These are phyloP conservation scores for Piper longum DNA, from an alignment of 164 flowering plant species.

Conservation along the genomic window DNA sequence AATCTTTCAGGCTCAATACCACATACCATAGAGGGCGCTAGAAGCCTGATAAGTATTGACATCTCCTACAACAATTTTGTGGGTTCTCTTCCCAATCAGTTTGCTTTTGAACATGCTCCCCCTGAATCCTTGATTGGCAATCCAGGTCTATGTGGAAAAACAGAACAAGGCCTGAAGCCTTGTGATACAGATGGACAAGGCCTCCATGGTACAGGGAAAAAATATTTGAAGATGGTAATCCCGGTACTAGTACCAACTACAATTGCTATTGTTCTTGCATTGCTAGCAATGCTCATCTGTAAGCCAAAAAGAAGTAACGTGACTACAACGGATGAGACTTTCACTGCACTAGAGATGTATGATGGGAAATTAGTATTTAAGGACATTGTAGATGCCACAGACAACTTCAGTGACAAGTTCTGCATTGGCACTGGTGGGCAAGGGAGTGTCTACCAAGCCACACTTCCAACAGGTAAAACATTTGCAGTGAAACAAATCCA, in stretches of 20 bases:
- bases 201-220: not conserved
- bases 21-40: slow-evolving; percentile 10
- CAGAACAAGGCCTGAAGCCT: slow-evolving; percentile 4
- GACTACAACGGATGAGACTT: not conserved
- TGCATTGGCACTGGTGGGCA: slow-evolving; percentile 18
- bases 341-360: slow-evolving; percentile 10
- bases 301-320: not conserved
- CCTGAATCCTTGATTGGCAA: slow-evolving; percentile 12
- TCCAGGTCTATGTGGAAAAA: slow-evolving; percentile 12
- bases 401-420: slow-evolving; percentile 12
- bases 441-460: slow-evolving; percentile 19
- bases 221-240: slow-evolving; percentile 4
- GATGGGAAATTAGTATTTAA: slow-evolving; percentile 8
- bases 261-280: not conserved
- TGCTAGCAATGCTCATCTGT: not conserved
- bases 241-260: slow-evolving; percentile 2
- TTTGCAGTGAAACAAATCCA: slow-evolving; percentile 16
- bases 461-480: slow-evolving; percentile 4
- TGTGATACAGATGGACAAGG: slow-evolving; percentile 2
- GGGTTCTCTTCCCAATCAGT: slow-evolving; percentile 15
- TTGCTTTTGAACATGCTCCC: slow-evolving; percentile 7
- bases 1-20: slow-evolving; percentile 13
- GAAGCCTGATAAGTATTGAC: slow-evolving; percentile 8
- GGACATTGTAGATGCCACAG: slow-evolving; percentile 12
- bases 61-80: slow-evolving; percentile 15